phyloP scores from a whole-genome alignment of 768 basidiomycete species.

The Tylopilus vinaceipallidus region DNA sequence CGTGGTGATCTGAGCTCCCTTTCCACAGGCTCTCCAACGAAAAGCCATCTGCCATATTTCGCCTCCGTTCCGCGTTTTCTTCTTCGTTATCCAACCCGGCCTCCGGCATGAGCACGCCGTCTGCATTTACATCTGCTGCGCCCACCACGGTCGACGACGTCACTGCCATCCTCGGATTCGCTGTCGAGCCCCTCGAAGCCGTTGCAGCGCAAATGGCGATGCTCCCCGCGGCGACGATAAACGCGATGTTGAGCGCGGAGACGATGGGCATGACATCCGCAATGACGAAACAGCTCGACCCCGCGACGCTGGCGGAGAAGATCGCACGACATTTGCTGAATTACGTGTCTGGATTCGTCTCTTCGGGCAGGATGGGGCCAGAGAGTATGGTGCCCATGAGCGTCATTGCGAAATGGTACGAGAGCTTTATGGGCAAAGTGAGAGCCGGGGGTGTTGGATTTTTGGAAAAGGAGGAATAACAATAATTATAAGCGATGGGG shows the following conservation, averaged over 20 bases:
- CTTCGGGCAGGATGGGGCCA: conserved; percentile 42
- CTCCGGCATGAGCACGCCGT: conserved; percentile 30
- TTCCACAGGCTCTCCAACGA: conserved; percentile 76
- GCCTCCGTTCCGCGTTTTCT: conserved; percentile 66
- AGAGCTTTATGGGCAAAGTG: conserved; percentile 59
- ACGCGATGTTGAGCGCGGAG: conserved; percentile 20
- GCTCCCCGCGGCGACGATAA: conserved; percentile 35
- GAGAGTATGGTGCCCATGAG: conserved; percentile 61
- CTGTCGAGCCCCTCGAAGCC: conserved; percentile 69
- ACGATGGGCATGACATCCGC: conserved; percentile 16
- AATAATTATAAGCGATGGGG: neutral
- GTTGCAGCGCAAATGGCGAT: conserved; percentile 58
- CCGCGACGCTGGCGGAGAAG: conserved; percentile 21
- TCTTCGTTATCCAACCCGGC: conserved; percentile 30
- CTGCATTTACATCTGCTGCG: conserved; percentile 31
- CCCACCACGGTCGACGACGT: conserved; percentile 44
- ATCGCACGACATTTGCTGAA: conserved; percentile 70
- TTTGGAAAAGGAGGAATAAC: conserved; percentile 43
- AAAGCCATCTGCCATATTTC: conserved; percentile 87
- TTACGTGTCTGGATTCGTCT: conserved; percentile 65
- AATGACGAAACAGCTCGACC: conserved; percentile 10
- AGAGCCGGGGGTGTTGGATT: conserved; percentile 58
- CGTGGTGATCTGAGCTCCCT: neutral
- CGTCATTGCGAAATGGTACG: conserved; percentile 69
- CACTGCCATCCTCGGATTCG: conserved; percentile 74